Evolutionary conservation across 1,139 yeast genomes (phyloP).

Genomic region (Diutina scorzettiae): DNA sequence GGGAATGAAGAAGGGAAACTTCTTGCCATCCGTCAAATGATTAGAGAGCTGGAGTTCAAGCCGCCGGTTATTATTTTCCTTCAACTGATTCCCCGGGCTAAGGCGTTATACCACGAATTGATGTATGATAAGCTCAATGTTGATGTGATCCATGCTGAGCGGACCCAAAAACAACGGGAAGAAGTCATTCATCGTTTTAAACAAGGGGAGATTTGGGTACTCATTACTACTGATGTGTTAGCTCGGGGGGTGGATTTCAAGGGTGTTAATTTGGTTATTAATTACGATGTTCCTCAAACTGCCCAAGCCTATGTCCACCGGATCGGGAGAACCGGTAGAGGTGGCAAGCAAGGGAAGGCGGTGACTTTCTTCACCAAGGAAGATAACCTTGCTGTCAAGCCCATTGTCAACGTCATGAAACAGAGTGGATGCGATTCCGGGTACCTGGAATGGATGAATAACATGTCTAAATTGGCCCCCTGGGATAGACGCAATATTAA

Average conservation of each 20-base stretch:
- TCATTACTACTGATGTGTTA: conserved; percentile 91
- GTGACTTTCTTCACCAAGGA: conserved; percentile 90
- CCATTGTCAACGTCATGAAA: conserved; percentile 87
- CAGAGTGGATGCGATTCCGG: conserved; percentile 71
- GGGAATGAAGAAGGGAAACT: conserved; percentile 94
- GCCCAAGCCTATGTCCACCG: conserved; percentile 96
- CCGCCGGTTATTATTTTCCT: conserved; percentile 91
- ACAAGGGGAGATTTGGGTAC: conserved; percentile 88
- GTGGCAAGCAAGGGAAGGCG: conserved; percentile 77
- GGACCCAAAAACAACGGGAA: conserved; percentile 83
- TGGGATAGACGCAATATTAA: conserved; percentile 56
- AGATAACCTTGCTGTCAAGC: conserved; percentile 64
- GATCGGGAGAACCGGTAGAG: conserved; percentile 98
- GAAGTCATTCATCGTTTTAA: conserved; percentile 75
- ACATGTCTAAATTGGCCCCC: conserved; percentile 55
- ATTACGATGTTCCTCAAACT: conserved; percentile 90
- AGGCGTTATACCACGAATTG: conserved; percentile 86
- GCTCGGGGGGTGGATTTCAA: conserved; percentile 97
- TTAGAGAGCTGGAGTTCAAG: conserved; percentile 71
- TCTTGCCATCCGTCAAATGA: conserved; percentile 80
- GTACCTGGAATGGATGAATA: conserved; percentile 72
- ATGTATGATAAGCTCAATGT: conserved; percentile 85
- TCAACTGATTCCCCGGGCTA: conserved; percentile 88
- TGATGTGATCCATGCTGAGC: conserved; percentile 92
- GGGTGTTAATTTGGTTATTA: conserved; percentile 88